These are phyloP conservation scores for Alternaria infectoria DNA, from an alignment of 2,329 filamentous ascomycete species.

Conservation along the genomic window DNA sequence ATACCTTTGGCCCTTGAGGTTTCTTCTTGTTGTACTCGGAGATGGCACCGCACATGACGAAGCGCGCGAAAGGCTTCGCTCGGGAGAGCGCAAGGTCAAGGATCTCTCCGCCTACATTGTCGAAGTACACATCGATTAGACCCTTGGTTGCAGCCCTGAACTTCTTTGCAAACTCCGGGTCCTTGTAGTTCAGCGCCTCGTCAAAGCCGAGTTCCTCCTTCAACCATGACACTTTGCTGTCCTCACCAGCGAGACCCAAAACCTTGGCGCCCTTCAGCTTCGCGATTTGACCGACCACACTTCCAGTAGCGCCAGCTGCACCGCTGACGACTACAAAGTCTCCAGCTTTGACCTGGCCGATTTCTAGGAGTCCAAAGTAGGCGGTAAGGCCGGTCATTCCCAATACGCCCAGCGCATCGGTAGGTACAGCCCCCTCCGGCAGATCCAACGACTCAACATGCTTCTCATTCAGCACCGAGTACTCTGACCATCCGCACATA, in stretches of 20 bases:
- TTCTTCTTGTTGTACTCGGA: slow-evolving; percentile 52
- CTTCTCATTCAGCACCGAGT: slow-evolving; percentile 64
- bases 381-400: slow-evolving; percentile 76
- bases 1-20: slow-evolving; percentile 59
- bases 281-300: slow-evolving; percentile 77
- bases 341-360: slow-evolving; percentile 70
- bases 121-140: slow-evolving; percentile 60
- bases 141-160: slow-evolving; percentile 56
- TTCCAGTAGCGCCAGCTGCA: slow-evolving; percentile 79
- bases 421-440: slow-evolving; percentile 56
- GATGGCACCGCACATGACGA: slow-evolving; percentile 56
- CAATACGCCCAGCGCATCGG: slow-evolving; percentile 60
- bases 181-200: slow-evolving; percentile 63
- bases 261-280: slow-evolving; percentile 68
- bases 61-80: slow-evolving; percentile 50
- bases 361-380: slow-evolving; percentile 74
- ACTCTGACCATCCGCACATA: slow-evolving; percentile 69
- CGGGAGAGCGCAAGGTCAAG: slow-evolving; percentile 54
- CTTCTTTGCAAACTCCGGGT: slow-evolving; percentile 55
- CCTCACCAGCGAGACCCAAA: slow-evolving; percentile 59
- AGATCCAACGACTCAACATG: slow-evolving; percentile 54
- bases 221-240: slow-evolving; percentile 63
- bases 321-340: slow-evolving; percentile 80
- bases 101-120: slow-evolving; percentile 59
- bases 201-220: slow-evolving; percentile 61